Conservation (phyloP, 2,329 filamentous ascomycete genomes). For the Colletotrichum shisoi region DNA sequence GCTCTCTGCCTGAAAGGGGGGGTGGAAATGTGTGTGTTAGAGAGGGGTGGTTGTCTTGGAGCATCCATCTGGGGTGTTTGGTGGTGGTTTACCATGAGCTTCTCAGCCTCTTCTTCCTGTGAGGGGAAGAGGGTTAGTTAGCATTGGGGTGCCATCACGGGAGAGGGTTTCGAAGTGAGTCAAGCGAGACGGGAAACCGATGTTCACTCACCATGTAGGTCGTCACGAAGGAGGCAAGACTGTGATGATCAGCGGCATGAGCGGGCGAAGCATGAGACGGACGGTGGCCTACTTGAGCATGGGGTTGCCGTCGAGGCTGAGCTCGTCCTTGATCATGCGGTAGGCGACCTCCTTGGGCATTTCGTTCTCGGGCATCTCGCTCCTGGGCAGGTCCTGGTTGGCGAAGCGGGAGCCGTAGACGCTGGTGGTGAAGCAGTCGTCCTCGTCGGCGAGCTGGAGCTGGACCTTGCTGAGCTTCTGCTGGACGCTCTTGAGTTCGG, state of each 20-base stretch:
- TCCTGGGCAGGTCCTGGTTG: conserved; percentile 76
- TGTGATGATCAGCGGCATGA: conserved; percentile 47
- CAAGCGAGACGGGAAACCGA: conserved; percentile 12
- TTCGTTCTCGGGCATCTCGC: conserved; percentile 86
- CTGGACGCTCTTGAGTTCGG: conserved; percentile 28
- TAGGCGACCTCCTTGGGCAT: conserved; percentile 96
- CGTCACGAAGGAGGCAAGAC: conserved; percentile 90
- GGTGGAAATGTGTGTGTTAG: too few species aligned
- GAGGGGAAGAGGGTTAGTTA: conserved; percentile 24
- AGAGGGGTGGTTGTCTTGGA: neutral
- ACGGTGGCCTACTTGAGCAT: conserved; percentile 72
- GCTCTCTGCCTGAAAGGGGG: conserved; percentile 62
- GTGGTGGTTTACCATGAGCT: conserved; percentile 72
- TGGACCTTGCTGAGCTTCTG: conserved; percentile 34
- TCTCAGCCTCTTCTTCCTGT: conserved; percentile 91
- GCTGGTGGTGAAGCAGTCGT: conserved; percentile 73
- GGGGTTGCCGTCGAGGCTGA: conserved; percentile 89
- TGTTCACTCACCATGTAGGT: conserved; percentile 81
- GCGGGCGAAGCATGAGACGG: neutral
- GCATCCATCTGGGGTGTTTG: neutral
- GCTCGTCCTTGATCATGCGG: conserved; percentile 93
- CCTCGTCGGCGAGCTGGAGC: conserved; percentile 58
- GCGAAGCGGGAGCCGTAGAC: conserved; percentile 92
- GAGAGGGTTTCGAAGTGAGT: neutral
- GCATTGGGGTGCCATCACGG: conserved; percentile 12